Base-by-base conservation (phyloP, 225 moss, liverwort and hornwort species). In the Polytrichum commune region DNA sequence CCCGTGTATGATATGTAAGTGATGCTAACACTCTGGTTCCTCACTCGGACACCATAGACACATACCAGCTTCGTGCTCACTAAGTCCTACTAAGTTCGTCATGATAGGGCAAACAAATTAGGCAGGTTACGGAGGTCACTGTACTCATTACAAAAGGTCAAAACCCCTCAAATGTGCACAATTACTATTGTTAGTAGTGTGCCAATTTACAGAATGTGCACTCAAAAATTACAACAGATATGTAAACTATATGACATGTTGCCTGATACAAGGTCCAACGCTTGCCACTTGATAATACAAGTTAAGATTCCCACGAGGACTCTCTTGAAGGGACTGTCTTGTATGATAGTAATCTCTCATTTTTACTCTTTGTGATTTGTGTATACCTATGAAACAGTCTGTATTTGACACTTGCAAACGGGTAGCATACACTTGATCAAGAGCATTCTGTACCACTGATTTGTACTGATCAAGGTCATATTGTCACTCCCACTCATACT, bases 221-320 rank as follows among this genome's bases (percentile, higher is more conserved):
- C 7, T 32, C 29, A 22, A 46, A 53, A 67, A 6, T 23, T 67
- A 20, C 66, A 67, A 18, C 35, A 67, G 66, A 38, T 63, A 24
- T 67, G 66, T 67, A 67, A 46, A 67, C 23, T 24, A 22, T 18
- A 18, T 24, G 66, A 53, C 38, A 58, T 24, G 18, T 8, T 46
- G 35, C 20, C 46, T 25, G 8, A 46, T 16, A 8, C 22, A 67
- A 26, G 66, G 8, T 66, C 66, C 66, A 66, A 53, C 8, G 22
- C 35, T 67, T 67, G 65, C 65, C 65, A 33, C 65, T 65, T 29
- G 5, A n/a, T 33, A 67, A 35, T 53, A 67, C 24, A 53, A 46
- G 4, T 46, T 46, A 46, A 46, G 46, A 38, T 46, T 46, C 35
- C 46, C 16, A 46, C 46, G 13, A 46, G 46, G 16, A 16, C 46